These are phyloP conservation scores for Penicillium longicatenatum DNA, from an alignment of 495 filamentous ascomycete species.

Conservation along the genomic window DNA sequence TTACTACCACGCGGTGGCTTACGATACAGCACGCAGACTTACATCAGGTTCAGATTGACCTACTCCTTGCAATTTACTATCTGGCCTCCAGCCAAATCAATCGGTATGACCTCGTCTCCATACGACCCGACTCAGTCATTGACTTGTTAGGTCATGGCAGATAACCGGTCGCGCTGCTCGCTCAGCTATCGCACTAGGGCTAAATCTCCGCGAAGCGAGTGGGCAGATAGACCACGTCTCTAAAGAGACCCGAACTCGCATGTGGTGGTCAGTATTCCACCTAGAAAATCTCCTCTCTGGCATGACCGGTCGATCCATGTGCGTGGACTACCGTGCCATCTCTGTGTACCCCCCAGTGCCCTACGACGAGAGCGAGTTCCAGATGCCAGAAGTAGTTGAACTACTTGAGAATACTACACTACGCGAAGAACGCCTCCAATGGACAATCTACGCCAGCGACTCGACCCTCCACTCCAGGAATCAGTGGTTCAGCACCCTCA, in stretches of 20 bases:
- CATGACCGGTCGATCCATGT: conserved; percentile 61
- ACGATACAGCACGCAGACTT: conserved; percentile 51
- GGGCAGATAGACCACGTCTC: conserved; percentile 42
- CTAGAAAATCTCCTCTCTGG: conserved; percentile 60
- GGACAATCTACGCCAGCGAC: no score
- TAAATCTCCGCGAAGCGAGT: conserved; percentile 50
- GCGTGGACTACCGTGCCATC: no score
- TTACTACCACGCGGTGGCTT: conserved; percentile 45
- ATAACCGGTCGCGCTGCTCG: neutral
- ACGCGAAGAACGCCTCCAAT: no score
- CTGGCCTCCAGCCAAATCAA: conserved; percentile 56
- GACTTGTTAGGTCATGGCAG: conserved; percentile 1
- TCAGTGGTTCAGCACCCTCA: no score
- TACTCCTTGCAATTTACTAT: conserved; percentile 55
- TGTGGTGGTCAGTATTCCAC: conserved; percentile 65
- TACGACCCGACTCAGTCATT: neutral
- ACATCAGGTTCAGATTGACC: conserved; percentile 54
- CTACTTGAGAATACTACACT: conserved; percentile 11
- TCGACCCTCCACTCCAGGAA: no score
- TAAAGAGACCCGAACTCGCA: conserved; percentile 58
- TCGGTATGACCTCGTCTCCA: conserved; percentile 39
- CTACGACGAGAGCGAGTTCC: no score
- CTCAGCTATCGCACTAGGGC: neutral
- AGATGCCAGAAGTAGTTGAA: conserved; percentile 47
- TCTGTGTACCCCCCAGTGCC: conserved; percentile 46